Conservation (phyloP, 2,329 filamentous ascomycete genomes). For the Cryphonectria nitschkei region DNA sequence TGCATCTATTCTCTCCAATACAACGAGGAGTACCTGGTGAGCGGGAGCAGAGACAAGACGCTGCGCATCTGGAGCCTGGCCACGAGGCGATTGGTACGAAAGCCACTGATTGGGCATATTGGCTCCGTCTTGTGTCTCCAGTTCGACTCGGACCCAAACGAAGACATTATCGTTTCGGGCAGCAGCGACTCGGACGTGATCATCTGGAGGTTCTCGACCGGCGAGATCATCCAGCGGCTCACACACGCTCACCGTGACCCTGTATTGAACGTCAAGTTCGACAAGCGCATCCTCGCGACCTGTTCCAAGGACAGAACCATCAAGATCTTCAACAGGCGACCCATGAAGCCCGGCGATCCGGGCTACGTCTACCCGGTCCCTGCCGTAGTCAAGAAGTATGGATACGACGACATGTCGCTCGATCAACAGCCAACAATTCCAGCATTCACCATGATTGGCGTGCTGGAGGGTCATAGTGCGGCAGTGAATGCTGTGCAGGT, state of each 20-base stretch:
- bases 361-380: slow-evolving; percentile 61
- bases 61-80: slow-evolving; percentile 90
- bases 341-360: slow-evolving; percentile 63
- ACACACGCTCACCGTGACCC: slow-evolving; percentile 82
- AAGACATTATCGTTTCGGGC: slow-evolving; percentile 93
- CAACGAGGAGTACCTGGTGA: slow-evolving; percentile 82
- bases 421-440: slow-evolving; percentile 58
- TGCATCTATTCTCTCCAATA: slow-evolving; percentile 97
- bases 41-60: slow-evolving; percentile 86
- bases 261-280: slow-evolving; percentile 90
- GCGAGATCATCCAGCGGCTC: slow-evolving; percentile 77
- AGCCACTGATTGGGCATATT: slow-evolving; percentile 75
- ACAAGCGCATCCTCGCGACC: slow-evolving; percentile 88
- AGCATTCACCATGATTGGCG: slow-evolving; percentile 77
- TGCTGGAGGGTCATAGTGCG: slow-evolving; percentile 80
- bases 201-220: slow-evolving; percentile 91
- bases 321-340: slow-evolving; percentile 87
- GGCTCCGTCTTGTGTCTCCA: slow-evolving; percentile 94
- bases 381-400: slow-evolving; percentile 56
- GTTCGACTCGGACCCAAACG: slow-evolving; percentile 84
- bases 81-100: slow-evolving; percentile 73
- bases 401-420: slow-evolving; percentile 49
- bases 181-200: slow-evolving; percentile 92
- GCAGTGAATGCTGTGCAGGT: slow-evolving; percentile 98
- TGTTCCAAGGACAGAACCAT: slow-evolving; percentile 98